These are phyloP conservation scores for Fusarium annulatum DNA, from an alignment of 2,329 filamentous ascomycete species.

Conservation along the genomic window DNA sequence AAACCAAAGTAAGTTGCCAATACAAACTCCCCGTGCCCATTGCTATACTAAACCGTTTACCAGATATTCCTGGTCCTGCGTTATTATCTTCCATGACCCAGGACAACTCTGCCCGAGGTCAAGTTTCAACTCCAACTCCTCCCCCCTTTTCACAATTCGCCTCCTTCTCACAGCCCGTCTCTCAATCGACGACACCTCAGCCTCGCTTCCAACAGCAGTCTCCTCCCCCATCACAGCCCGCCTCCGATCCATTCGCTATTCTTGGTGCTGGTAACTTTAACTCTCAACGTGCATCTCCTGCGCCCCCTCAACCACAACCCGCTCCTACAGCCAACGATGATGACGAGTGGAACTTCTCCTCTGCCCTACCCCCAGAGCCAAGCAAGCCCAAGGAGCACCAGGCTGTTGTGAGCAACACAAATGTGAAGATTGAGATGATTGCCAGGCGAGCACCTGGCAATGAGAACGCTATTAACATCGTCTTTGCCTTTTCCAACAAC, in stretches of 20 bases:
- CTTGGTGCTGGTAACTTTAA: constrained; percentile 49
- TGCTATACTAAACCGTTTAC: constrained; percentile 26
- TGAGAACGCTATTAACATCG: constrained; percentile 71
- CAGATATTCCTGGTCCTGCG: constrained; percentile 73
- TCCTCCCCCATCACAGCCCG: constrained; percentile 55
- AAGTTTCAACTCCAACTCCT: constrained; percentile 56
- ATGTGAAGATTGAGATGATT: constrained; percentile 78
- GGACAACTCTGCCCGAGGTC: constrained; percentile 65
- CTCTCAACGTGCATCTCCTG: constrained; percentile 45
- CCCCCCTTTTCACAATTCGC: constrained; percentile 65
- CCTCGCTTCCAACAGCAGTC: constrained; percentile 60
- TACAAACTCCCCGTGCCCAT: not conserved
- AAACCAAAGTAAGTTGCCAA: constrained; percentile 68
- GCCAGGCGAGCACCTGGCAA: constrained; percentile 69
- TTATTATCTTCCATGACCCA: constrained; percentile 73
- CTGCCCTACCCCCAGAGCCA: constrained; percentile 76
- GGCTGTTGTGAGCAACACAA: constrained; percentile 75
- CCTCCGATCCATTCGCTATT: constrained; percentile 65
- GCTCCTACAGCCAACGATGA: constrained; percentile 67
- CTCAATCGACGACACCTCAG: constrained; percentile 65
- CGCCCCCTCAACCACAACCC: constrained; percentile 40
- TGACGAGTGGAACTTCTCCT: constrained; percentile 95
- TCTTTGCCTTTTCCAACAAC: constrained; percentile 87
- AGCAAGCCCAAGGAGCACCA: constrained; percentile 70
- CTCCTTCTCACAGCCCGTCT: constrained; percentile 64